Base-by-base conservation (phyloP, 2,329 filamentous ascomycete genomes). In the Cadophora gregata region DNA sequence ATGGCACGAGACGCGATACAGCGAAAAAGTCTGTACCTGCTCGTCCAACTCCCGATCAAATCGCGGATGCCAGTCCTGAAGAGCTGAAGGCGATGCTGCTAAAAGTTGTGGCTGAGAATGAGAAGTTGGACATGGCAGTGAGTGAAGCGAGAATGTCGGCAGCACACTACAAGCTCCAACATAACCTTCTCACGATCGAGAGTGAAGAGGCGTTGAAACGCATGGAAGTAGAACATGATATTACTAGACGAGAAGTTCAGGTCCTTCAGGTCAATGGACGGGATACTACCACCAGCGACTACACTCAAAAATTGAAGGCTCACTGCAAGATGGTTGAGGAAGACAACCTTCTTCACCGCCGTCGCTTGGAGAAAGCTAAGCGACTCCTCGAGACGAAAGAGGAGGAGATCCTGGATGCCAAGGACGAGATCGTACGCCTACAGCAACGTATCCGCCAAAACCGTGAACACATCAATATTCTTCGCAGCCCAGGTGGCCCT, bases 121-220 rank as follows among this genome's bases (percentile, higher is more conserved):
- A 83, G 55, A 84, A 82, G 72, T 79, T 89, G 59, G 71, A 74
- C n/a, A 67, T 69, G 36, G 62, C 65, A 33, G 77, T 88, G n/a
- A 82, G 85, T 69, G 88, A 91, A 71, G 84, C 87, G 64, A 92
- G 96, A 75, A 94, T 93, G 82, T 91, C 94, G 67, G 90, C 91
- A 19, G 92, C 94, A 36, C 94, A 97, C 77, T 91, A 96, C 81
- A 96, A 96, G 80, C 82, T 98, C 63, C 95, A 97, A 78, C 91
- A 94, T 76, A 93, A 90, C 73, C 86, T 97, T 75, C 85, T 97
- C 31, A 89, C 87, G 61, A 89, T 97, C 71, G 93, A 97, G 75
- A 93, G 92, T 63, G 89, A 90, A 59, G 93, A 97, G 72, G 90
- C 93, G 33, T 87, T 93, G 10, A 94, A 96, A 79, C 89, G 93